Percentiles rank a stretch among this genome's conserved stretches.
Evolutionary conservation across 345 rosid genomes (phyloP).

Genomic region (Arabidopsis arenosa): DNA sequence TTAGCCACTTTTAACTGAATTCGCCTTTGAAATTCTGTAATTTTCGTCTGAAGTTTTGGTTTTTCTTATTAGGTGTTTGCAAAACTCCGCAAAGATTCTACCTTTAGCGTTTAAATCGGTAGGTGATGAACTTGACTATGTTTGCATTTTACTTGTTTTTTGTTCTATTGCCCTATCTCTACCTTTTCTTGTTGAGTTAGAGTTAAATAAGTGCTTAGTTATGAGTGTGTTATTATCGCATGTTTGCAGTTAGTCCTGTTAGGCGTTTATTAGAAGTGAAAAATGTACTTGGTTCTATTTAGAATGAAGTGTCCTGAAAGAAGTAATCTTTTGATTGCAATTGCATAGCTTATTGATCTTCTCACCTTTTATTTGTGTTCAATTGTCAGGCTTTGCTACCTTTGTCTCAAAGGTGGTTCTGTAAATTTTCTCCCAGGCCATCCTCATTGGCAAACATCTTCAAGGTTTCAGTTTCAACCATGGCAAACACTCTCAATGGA

Average conservation of each 20-base stretch:
- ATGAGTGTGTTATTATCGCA: not conserved
- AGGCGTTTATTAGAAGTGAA: not conserved
- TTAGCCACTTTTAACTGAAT: not conserved
- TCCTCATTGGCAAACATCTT: slow-evolving; percentile 36
- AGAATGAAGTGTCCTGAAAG: not conserved
- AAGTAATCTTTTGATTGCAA: slow-evolving; percentile 7
- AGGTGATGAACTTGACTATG: not conserved
- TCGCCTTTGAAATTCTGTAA: not conserved
- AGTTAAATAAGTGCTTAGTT: not conserved
- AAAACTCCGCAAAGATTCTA: slow-evolving; percentile 27
- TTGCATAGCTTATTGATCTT: slow-evolving; percentile 26
- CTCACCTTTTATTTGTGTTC: slow-evolving; percentile 1
- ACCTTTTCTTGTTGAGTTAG: not conserved
- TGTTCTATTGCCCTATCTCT: slow-evolving; percentile 1
- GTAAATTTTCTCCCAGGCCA: slow-evolving; percentile 37
- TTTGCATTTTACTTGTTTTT: not conserved
- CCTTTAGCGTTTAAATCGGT: slow-evolving; percentile 43
- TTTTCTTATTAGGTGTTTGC: slow-evolving; percentile 33
- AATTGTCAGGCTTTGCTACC: slow-evolving; percentile 51
- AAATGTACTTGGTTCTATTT: not conserved
- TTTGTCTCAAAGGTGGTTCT: slow-evolving; percentile 52
- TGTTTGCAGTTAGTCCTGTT: slow-evolving; percentile 3
- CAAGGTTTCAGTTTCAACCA: slow-evolving; percentile 39
- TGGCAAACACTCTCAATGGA: slow-evolving; percentile 56
- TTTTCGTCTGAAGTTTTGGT: slow-evolving; percentile 6